Evolutionary conservation across 2,329 filamentous ascomycete genomes (phyloP), one percentile per base, ranked within the genome.

Genomic region (Fusarium begoniae): DNA sequence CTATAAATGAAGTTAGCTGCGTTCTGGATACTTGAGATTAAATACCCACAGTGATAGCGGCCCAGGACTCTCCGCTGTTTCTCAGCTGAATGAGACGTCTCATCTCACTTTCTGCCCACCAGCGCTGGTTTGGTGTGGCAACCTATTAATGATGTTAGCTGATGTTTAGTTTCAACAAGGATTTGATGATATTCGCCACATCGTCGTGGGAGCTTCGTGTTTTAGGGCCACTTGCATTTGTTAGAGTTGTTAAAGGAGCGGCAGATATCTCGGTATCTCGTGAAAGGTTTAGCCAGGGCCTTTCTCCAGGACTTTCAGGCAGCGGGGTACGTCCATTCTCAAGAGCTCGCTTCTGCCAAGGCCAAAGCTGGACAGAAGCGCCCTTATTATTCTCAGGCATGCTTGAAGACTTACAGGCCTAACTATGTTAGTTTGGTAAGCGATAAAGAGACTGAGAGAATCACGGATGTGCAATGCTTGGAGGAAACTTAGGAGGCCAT

Each of bases 101-200:
- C 45, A 70, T 70, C 4, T 70, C 67, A 7, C 45, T n/a, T 22
- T 65, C 66, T 1, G 67, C 15, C 67, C 67, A 70, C 28, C 41
- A 70, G n/a, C 53, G 66, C 8, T 55, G 54, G 26, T 22, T 40
- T 7, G 41, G 44, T 8, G 48, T 17, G 5, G n/a, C n/a, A 22
- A 18, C 7, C 55, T 60, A 10, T 20, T 20, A 15, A 9, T 2
- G 13, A 22, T 15, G 41, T 45, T 18, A 18, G 41, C 8, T 4
- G 20, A 24, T 9, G 22, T 30, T 35, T 1, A 58, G 8, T 9
- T 15, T 13, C 6, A 5, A 18, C 5, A n/a, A 11, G 2, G 20
- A n/a, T 3, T 14, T 22, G 18, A 8, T 18, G 55, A 26, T 13
- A 3, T 5, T 35, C 8, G 1, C 24, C 12, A 18, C 14, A 5